Evolutionary conservation across 1,284 basidiomycete species (phyloP), one percentile per base, ranked within the genome.

Genomic region (Trichosporon asahii): DNA sequence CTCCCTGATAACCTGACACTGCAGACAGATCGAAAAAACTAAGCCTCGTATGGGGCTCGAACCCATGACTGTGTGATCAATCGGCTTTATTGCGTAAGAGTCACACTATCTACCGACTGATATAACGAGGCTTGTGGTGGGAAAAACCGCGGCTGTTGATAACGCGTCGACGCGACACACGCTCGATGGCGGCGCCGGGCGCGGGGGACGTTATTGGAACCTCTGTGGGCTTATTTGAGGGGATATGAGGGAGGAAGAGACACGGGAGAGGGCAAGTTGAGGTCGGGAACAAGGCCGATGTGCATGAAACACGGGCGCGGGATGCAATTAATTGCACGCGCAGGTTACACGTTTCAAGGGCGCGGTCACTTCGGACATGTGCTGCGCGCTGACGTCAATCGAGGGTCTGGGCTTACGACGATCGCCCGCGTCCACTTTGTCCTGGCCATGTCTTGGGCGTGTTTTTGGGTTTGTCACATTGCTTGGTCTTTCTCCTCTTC

Each of bases 41-140:
- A 15, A 61, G 57, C 57, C 57, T 61, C 57, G 57, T 61, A 61
- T 61, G 57, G 57, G 57, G 57, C 57, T 61, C 57, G 29, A 61
- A 61, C 57, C 57, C 57, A 61, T 61, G 57, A 61, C 57, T 61
- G 57, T 61, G 57, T 61, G 57, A 61, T 61, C 57, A 61, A 61
- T 61, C 57, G 57, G 57, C 57, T 61, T 5, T 29, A 31, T 33
- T 57, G 57, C 57, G 27, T 61, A 61, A 61, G 57, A 61, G 57
- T 61, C 57, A 61, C 57, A 61, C 57, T 61, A 61, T 61, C 57
- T 61, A 61, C 57, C 57, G 57, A 61, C 57, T 61, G 57, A 61
- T 61, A 61, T 61, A 61, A 61, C 57, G 57, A 61, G 57, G 57
- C 57, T 29, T n/a, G 5, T 31, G 31, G 4, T 18, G 5, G 29